These are phyloP conservation scores for Neurospora sp. DNA, from an alignment of 495 filamentous ascomycete genomes.

Conservation along the genomic window DNA sequence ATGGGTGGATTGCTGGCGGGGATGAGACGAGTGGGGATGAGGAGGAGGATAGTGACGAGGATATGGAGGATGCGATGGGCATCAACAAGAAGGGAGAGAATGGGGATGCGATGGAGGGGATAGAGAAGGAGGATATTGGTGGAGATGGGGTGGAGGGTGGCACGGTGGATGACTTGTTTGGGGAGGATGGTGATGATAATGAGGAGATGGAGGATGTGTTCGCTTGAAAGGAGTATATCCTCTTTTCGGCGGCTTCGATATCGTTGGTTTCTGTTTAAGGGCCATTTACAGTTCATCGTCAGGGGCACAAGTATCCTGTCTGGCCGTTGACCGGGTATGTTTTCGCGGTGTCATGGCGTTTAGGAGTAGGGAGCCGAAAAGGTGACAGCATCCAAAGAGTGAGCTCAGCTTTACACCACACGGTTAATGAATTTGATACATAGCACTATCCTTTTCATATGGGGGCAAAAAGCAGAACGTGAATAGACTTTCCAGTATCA, in stretches of 20 bases:
- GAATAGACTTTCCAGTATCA: not conserved
- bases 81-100: slow-evolving; percentile 10
- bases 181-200: slow-evolving; percentile 24
- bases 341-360: not conserved
- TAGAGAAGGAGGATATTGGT: slow-evolving; percentile 35
- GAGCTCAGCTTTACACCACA: not conserved
- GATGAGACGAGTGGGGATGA: slow-evolving; percentile 45
- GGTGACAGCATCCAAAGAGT: not conserved
- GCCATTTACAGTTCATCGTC: not conserved
- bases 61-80: slow-evolving; percentile 28
- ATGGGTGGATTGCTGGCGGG: slow-evolving; percentile 54
- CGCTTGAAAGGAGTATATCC: not conserved
- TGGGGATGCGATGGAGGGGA: slow-evolving; percentile 16
- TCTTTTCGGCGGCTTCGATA: not conserved
- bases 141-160: slow-evolving; percentile 33
- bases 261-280: not conserved
- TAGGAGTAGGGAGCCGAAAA: not conserved
- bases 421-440: not conserved
- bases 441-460: not conserved
- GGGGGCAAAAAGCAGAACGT: not conserved
- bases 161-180: slow-evolving; percentile 1
- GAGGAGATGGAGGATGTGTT: slow-evolving; percentile 41
- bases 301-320: not conserved
- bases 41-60: slow-evolving; percentile 32
- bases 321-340: not conserved